Evolutionary conservation across 139 green algal genomes (phyloP).

Genomic region (Diplosphaera chodatii): DNA sequence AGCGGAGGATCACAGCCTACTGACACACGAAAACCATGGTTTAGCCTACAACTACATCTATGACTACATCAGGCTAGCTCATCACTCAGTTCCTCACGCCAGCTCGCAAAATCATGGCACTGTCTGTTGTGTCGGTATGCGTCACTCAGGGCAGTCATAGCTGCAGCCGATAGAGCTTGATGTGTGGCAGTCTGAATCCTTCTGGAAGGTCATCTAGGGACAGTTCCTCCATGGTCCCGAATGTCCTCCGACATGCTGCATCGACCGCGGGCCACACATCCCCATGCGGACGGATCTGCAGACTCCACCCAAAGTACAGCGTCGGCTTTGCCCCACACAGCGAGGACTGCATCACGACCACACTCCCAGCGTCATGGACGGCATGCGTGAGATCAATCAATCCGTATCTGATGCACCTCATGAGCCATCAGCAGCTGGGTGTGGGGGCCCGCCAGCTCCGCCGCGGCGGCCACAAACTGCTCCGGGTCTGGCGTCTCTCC

Average conservation of each 20-base stretch:
- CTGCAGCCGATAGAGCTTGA: constrained; percentile 7
- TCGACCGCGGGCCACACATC: constrained; percentile 5
- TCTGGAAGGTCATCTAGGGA: not conserved
- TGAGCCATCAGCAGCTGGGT: not conserved
- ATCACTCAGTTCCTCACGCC: no score
- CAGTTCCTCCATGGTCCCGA: not conserved
- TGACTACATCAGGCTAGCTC: no score
- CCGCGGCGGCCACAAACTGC: constrained; percentile 3
- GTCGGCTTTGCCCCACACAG: no score
- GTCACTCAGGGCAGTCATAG: no score
- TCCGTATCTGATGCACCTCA: not conserved
- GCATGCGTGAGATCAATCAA: no score
- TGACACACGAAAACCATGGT: no score
- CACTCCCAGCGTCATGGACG: no score
- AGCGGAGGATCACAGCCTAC: no score
- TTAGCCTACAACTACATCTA: no score
- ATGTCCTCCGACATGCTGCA: not conserved
- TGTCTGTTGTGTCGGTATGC: no score
- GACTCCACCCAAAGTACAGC: constrained; percentile 21
- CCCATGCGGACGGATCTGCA: not conserved
- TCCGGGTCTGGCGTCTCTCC: constrained; percentile 10
- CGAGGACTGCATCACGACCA: no score
- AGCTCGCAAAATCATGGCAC: no score
- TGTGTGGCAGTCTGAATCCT: constrained; percentile 1
- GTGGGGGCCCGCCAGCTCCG: not conserved